Base-by-base conservation (phyloP, 768 basidiomycete genomes). In the Boletus subparvulus region DNA sequence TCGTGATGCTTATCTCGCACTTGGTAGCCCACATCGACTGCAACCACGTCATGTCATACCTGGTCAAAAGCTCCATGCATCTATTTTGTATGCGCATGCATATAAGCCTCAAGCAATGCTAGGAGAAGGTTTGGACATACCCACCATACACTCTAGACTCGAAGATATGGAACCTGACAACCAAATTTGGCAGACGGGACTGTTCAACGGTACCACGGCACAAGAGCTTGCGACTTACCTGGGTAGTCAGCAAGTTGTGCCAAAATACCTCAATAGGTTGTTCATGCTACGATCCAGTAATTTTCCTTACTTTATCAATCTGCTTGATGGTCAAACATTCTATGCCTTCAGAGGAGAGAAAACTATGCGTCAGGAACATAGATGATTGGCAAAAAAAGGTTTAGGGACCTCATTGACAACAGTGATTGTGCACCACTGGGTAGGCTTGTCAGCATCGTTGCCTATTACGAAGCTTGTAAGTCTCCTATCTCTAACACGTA, bases 91-190 rank as follows among this genome's bases (percentile, higher is more conserved):
- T 44, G 61, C 58, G 8, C 65, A 62, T 8, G 36, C 48, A 10
- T 65, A 65, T 32, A 46, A 40, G 36, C 64, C 64, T 16, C 50
- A 10, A 2, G 64, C 60, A 13, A 54, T 55, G 7, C 40, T 54
- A 6, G 64, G 64, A 42, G 52, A 59, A 6, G 64, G 64, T n/a
- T 65, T 65, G 17, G 60, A 65, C 10, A 58, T 65, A 4, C 57
- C 54, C 4, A 21, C 21, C 21, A 21, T 21, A 21, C 21, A 21
- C 21, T 21, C 21, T 21, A 21, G 21, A 21, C 21, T 21, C 21
- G 21, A 21, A 2, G 52, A 37, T 33, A 28, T 42, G 2, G 52
- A 59, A 7, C 26, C 59, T 10, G 52, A 51, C 19, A 9, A 33
- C 14, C 14, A 36, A 11, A n/a, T 59, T 12, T 65, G 64, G 61